Percentiles rank a stretch among this genome's conserved stretches.
These are phyloP conservation scores for Phytophthora gonapodyides DNA, from an alignment of 352 stramenopile genomes.

Conservation along the genomic window DNA sequence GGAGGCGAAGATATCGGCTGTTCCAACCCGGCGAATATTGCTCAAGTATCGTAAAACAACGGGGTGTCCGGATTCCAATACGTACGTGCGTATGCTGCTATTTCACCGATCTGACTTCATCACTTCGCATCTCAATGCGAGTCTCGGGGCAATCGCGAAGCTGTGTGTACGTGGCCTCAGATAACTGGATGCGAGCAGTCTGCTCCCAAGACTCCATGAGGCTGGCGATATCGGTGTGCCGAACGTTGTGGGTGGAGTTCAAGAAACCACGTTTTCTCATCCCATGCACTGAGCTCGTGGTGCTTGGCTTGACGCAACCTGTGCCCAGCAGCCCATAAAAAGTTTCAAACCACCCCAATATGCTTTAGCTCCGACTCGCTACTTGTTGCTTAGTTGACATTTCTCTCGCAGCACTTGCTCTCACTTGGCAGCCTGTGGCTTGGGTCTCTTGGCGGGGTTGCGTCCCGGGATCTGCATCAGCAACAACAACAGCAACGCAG, in stretches of 20 bases:
- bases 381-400: background rate
- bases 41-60: conserved; percentile 59
- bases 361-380: no score
- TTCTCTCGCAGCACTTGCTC: background rate
- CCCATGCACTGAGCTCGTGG: conserved; percentile 18
- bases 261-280: no score
- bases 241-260: conserved; percentile 83
- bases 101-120: conserved; percentile 60
- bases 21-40: conserved; percentile 19
- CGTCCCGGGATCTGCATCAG: conserved; percentile 53
- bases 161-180: conserved; percentile 61
- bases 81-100: no score
- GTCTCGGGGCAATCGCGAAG: conserved; percentile 60
- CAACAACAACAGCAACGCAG: background rate
- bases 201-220: conserved; percentile 75
- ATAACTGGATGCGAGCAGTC: conserved; percentile 64
- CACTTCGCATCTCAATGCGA: conserved; percentile 48
- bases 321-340: no score
- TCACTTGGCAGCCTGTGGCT: conserved; percentile 38
- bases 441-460: conserved; percentile 62
- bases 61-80: no score
- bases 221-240: conserved; percentile 80
- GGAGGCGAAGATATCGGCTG: conserved; percentile 47
- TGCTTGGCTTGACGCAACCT: background rate
- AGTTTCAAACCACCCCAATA: no score